Conservation (phyloP, 352 stramenopile species). For the Aphanomyces cochlioides region DNA sequence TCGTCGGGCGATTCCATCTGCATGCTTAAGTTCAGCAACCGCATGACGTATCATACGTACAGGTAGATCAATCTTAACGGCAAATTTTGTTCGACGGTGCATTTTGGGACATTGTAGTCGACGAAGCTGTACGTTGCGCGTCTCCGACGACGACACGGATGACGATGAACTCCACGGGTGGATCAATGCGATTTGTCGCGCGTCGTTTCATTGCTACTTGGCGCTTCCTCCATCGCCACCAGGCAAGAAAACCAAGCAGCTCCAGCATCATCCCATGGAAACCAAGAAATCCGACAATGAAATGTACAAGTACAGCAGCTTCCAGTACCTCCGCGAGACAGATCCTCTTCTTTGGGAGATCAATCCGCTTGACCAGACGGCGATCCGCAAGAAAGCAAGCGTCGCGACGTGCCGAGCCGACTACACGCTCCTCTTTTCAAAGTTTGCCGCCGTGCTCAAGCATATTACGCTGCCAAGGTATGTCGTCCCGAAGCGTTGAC, state of each 20-base stretch:
- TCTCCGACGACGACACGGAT: conserved; percentile 55
- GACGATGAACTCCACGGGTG: conserved; percentile 40
- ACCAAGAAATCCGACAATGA: conserved; percentile 26
- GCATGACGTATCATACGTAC: conserved; percentile 63
- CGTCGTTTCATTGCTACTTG: conserved; percentile 68
- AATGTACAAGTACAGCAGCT: conserved; percentile 58
- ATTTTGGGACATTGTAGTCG: conserved; percentile 15
- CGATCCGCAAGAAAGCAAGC: conserved; percentile 64
- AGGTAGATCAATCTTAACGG: conserved; percentile 36
- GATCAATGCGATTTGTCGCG: conserved; percentile 64
- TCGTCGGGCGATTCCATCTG: conserved; percentile 51
- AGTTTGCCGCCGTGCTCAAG: conserved; percentile 54
- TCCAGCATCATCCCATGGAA: background rate
- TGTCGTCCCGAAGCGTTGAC: background rate
- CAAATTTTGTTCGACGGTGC: background rate
- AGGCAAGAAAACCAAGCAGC: conserved; percentile 15
- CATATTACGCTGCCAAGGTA: conserved; percentile 65
- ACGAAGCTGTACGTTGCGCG: conserved; percentile 46
- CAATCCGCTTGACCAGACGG: conserved; percentile 67
- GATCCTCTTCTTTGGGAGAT: conserved; percentile 81
- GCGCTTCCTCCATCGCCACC: conserved; percentile 30
- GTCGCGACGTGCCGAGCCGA: conserved; percentile 49
- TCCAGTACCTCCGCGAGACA: conserved; percentile 76
- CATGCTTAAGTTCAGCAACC: conserved; percentile 70
- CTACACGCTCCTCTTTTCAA: conserved; percentile 65